A percentile compares a stretch with the other conserved stretches of the same genome.
These are phyloP conservation scores for Phytophthora foliorum DNA, from an alignment of 352 stramenopile species.

Conservation along the genomic window DNA sequence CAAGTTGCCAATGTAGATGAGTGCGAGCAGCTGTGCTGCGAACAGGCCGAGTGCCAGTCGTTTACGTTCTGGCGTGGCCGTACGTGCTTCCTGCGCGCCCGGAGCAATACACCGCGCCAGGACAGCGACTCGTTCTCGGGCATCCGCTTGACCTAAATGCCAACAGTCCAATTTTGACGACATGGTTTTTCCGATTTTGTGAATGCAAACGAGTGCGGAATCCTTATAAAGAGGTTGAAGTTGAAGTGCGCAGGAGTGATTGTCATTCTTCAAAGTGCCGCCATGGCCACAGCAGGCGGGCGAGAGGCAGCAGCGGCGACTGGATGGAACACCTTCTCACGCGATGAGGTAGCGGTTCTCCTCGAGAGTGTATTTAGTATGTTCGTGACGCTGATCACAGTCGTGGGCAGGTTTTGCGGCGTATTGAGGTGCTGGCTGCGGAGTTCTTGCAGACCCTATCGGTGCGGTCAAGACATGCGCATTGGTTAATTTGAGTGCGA, in stretches of 20 bases:
- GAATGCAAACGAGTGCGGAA: constrained; percentile 18
- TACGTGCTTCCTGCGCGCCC: constrained; percentile 77
- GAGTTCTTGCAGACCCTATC: constrained; percentile 69
- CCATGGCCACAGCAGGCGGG: constrained; percentile 16
- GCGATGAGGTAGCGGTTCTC: constrained; percentile 49
- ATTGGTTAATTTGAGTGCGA: not conserved
- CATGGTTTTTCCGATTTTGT: constrained; percentile 15
- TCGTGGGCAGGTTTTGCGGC: constrained; percentile 53
- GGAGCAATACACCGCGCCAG: constrained; percentile 45
- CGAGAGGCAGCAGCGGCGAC: constrained; percentile 4
- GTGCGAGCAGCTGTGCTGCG: constrained; percentile 74
- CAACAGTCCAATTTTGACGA: constrained; percentile 26
- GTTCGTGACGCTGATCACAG: not conserved
- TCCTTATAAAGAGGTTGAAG: constrained; percentile 52
- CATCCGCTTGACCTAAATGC: constrained; percentile 46
- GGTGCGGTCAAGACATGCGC: constrained; percentile 25
- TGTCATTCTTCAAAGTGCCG: constrained; percentile 35
- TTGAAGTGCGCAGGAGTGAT: constrained; percentile 35
- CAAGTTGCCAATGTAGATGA: constrained; percentile 65
- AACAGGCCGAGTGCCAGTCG: constrained; percentile 63
- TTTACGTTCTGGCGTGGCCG: constrained; percentile 78
- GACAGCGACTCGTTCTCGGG: constrained; percentile 73
- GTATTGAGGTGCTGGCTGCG: constrained; percentile 65
- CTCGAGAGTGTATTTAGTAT: not conserved
- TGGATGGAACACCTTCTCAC: constrained; percentile 29